Percentiles rank a stretch among this genome's conserved stretches.
phyloP scores from a whole-genome alignment of 352 stramenopile genomes.

The Phytophthora citricola region DNA sequence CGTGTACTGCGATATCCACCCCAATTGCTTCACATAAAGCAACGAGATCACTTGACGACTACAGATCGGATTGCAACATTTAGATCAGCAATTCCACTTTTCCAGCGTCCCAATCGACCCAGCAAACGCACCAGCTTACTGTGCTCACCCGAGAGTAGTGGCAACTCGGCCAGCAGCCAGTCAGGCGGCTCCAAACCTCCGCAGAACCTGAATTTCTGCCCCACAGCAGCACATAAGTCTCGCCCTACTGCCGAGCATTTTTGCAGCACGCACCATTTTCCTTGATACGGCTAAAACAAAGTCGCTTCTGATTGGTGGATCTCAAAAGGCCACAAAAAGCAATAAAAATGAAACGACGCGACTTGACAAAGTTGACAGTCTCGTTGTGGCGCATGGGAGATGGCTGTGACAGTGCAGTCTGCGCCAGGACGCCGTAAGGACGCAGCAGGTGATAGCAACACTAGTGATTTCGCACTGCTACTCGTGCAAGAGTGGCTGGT shows the following conservation, averaged over 20 bases:
- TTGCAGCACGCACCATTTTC: conserved; percentile 17
- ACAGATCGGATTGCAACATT: not conserved
- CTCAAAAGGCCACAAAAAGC: conserved; percentile 8
- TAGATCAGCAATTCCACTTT: not conserved
- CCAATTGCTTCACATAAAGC: conserved; percentile 36
- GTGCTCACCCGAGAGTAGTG: conserved; percentile 40
- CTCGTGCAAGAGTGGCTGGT: conserved; percentile 64
- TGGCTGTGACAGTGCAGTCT: conserved; percentile 13
- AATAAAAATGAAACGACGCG: not conserved
- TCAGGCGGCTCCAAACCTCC: conserved; percentile 69
- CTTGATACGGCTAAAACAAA: not conserved
- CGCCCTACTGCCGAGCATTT: too few relatives aligned
- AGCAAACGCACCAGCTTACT: conserved; percentile 26
- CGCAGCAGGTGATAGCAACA: not conserved
- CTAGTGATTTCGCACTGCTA: conserved; percentile 29
- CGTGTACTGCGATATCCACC: conserved; percentile 36
- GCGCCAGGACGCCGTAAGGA: conserved; percentile 11
- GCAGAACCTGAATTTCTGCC: conserved; percentile 64
- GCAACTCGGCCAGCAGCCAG: conserved; percentile 62
- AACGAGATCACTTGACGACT: conserved; percentile 20
- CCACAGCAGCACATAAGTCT: conserved; percentile 3
- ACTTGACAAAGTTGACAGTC: conserved; percentile 2
- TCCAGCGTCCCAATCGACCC: not conserved
- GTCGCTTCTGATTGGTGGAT: conserved; percentile 17
- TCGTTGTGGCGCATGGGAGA: conserved; percentile 15